Evolutionary conservation across 345 rosid species (phyloP).

Genomic region (Microcos paniculata): DNA sequence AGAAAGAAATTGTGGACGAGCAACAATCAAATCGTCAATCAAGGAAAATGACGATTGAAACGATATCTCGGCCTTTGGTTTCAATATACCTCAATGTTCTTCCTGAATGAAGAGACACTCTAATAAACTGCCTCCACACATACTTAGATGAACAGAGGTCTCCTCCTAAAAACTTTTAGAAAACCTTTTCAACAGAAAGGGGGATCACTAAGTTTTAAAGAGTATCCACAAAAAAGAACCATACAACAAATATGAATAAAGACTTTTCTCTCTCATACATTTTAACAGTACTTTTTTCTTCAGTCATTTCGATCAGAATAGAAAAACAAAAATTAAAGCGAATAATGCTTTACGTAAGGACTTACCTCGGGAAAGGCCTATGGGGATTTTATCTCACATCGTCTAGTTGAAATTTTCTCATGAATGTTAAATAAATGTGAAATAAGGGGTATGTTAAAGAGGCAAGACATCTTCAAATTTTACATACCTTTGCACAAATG

Average conservation of each 20-base stretch:
- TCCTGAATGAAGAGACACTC: background rate
- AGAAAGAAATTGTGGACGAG: background rate
- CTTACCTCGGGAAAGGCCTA: background rate
- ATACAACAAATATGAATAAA: background rate
- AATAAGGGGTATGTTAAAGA: background rate
- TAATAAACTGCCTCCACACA: background rate
- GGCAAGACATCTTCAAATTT: background rate
- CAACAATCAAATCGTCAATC: constrained; percentile 6
- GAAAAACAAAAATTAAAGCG: background rate
- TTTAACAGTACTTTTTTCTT: background rate
- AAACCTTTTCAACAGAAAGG: background rate
- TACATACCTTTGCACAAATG: constrained; percentile 82
- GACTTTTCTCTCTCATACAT: background rate
- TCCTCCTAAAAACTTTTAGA: background rate
- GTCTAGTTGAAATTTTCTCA: background rate
- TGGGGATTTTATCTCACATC: background rate
- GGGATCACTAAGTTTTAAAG: background rate
- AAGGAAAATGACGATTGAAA: background rate
- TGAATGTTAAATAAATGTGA: background rate
- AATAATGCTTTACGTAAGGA: background rate
- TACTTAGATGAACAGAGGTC: constrained; percentile 5
- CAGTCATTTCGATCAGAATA: background rate
- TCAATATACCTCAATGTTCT: constrained; percentile 7
- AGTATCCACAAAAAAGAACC: background rate
- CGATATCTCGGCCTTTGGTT: constrained; percentile 6